Evolutionary conservation across 768 basidiomycete species (phyloP), one percentile per base, ranked within the genome.

Genomic region (Russula compacta): DNA sequence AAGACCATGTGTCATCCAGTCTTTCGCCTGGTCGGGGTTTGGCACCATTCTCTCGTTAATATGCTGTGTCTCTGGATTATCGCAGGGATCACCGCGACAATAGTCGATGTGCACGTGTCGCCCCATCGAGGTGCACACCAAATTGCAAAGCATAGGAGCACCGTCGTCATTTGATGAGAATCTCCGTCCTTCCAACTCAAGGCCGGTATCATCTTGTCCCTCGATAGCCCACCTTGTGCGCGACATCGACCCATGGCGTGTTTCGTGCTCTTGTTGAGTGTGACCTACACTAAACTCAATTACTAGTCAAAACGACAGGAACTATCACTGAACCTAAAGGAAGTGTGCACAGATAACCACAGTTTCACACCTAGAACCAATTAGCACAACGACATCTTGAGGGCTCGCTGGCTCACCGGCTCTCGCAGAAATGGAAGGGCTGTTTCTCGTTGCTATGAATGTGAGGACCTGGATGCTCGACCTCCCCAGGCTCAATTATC

Each of bases 211-310:
- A 11, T 83, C 79, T 0, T 76, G 77, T 0, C 80, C 81, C 56
- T 83, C 82, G 2, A 84, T 68, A 0, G 78, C 73, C 84, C 85
- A 85, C 39, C 75, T 73, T 0, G 81, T 79, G 56, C 72, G 75
- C 0, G 82, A 79, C 83, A 85, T 85, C 0, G 81, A 83, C 11
- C 84, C 85, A 56, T 85, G 84, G 12, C 74, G 75, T 0, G 84
- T 86, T 51, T 84, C 83, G 40, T 85, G 84, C 49, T 83, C 81
- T 64, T 78, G 75, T 60, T 85, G 83, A 1, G 81, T 56, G 63
- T 86, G 84, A 0, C 80, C 84, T 85, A 35, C 55, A 44, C 24
- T 36, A 17, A 33, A 11, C n/a, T 39, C 17, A 33, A 63, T 24
- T 17, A 39, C 19, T 7, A 15, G 8, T 6, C 14, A 36, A 11